These are phyloP conservation scores for Penicillium arizonense DNA, from an alignment of 495 filamentous ascomycete genomes.

Conservation along the genomic window DNA sequence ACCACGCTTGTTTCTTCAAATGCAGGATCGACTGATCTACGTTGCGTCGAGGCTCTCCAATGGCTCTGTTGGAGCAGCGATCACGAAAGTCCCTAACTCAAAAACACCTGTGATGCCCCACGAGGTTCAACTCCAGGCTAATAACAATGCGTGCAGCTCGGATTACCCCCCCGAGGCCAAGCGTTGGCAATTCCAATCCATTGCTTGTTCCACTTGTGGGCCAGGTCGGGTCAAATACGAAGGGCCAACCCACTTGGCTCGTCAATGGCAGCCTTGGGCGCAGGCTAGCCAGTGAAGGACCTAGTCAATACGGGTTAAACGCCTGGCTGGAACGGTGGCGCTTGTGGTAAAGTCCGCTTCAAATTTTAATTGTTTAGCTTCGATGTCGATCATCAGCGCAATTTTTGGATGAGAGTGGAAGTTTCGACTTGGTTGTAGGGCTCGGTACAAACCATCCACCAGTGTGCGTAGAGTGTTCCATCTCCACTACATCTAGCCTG, in stretches of 20 bases:
- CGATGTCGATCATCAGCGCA: conserved; percentile 10
- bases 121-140: too few relatives aligned
- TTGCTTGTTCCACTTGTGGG: neutral
- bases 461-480: too few relatives aligned
- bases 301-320: neutral
- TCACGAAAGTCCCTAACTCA: too few relatives aligned
- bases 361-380: neutral
- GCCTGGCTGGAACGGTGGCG: too few relatives aligned
- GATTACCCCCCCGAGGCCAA: too few relatives aligned
- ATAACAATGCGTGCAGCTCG: too few relatives aligned
- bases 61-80: too few relatives aligned
- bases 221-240: neutral
- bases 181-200: neutral
- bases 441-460: too few relatives aligned
- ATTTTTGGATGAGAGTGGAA: neutral
- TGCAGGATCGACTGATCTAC: neutral
- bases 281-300: neutral
- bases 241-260: neutral
- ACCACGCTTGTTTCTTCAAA: neutral
- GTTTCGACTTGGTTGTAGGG: too few relatives aligned
- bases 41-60: neutral
- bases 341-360: neutral
- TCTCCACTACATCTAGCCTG: neutral
- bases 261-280: neutral
- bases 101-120: too few relatives aligned